Conservation (phyloP, 768 basidiomycete species). For the Leucosporidium yakuticum region DNA sequence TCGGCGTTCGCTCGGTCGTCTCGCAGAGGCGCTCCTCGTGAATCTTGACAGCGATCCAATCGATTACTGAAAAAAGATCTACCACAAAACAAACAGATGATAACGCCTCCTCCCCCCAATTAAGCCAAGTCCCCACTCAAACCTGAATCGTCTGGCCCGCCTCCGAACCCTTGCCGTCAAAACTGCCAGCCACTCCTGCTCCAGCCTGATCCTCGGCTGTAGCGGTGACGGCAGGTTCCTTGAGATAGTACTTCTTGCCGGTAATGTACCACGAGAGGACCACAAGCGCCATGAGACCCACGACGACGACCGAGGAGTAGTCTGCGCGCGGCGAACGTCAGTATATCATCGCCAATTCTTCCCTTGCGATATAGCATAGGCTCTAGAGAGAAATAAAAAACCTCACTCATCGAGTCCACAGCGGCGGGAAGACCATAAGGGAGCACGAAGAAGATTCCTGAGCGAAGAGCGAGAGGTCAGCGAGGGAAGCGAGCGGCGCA, state of each 20-base stretch:
- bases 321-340: not conserved
- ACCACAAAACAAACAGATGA: too few relatives aligned
- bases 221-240: too few relatives aligned
- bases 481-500: not conserved
- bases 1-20: too few relatives aligned
- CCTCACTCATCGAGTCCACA: not conserved
- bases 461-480: not conserved
- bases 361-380: not conserved
- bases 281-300: not conserved
- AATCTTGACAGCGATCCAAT: too few relatives aligned
- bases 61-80: too few relatives aligned
- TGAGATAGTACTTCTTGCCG: not conserved
- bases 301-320: slow-evolving; percentile 2
- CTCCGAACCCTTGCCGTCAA: too few relatives aligned
- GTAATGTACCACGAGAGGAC: not conserved
- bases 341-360: not conserved
- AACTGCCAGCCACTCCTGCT: too few relatives aligned
- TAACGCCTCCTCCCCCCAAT: too few relatives aligned
- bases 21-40: too few relatives aligned
- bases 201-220: too few relatives aligned
- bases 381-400: not conserved
- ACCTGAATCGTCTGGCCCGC: too few relatives aligned
- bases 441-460: not conserved
- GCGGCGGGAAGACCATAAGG: not conserved
- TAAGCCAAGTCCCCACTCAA: too few relatives aligned